Conservation (phyloP, 306 rosid species). For the Arachis hypogaea region DNA sequence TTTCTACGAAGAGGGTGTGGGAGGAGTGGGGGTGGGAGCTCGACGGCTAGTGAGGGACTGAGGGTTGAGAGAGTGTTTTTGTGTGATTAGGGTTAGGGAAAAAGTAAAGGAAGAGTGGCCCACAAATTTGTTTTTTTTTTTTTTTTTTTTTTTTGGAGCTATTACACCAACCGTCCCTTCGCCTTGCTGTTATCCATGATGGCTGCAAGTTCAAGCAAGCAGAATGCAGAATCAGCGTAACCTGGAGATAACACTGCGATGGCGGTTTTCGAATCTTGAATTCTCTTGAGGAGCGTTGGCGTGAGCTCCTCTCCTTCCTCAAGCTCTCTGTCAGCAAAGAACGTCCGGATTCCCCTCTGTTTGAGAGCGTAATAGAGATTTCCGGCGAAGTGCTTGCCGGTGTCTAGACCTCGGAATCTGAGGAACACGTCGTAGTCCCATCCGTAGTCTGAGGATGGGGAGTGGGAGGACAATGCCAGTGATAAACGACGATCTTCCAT, state of each 20-base stretch:
- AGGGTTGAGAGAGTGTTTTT: too few species aligned
- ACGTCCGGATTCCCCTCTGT: constrained; percentile 4
- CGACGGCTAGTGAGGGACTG: too few species aligned
- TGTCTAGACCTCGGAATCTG: background rate
- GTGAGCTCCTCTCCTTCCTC: background rate
- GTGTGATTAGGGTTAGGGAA: too few species aligned
- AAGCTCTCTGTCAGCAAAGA: constrained; percentile 24
- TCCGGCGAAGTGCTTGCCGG: background rate
- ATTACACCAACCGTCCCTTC: too few species aligned
- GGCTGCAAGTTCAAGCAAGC: constrained; percentile 17
- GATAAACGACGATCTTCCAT: background rate
- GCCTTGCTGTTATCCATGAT: background rate
- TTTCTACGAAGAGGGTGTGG: too few species aligned
- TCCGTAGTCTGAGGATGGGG: too few species aligned
- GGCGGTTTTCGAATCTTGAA: constrained; percentile 10
- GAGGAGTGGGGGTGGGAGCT: too few species aligned
- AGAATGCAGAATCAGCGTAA: constrained; percentile 11
- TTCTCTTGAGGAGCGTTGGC: background rate
- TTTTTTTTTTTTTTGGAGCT: too few species aligned
- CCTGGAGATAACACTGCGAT: constrained; percentile 1
- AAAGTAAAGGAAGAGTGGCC: too few species aligned
- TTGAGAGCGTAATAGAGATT: constrained; percentile 21
- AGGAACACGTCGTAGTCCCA: too few species aligned
- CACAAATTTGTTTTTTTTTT: too few species aligned
- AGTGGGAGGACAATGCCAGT: background rate